Evolutionary conservation across 148 eudicot species (phyloP).

Genomic region (Heliamphora exappendiculata): DNA sequence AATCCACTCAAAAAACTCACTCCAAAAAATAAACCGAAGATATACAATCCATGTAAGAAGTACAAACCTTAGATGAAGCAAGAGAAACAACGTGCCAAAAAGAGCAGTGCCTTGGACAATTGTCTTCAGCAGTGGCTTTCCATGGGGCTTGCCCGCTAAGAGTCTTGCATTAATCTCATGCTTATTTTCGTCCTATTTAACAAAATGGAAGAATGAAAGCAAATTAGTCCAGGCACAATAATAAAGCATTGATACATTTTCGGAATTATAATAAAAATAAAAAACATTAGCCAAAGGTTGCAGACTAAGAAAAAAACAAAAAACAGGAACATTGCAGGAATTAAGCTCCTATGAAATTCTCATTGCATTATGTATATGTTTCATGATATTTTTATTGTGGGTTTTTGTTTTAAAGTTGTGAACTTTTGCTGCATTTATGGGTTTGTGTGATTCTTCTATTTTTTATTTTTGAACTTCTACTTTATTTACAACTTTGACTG

Average conservation of each 20-base stretch:
- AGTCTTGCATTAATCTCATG: not conserved
- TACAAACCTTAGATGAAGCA: slow-evolving; percentile 57
- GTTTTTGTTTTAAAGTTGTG: no score
- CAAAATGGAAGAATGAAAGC: slow-evolving; percentile 1
- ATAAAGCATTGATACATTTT: no score
- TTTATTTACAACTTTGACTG: no score
- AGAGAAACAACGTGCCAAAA: slow-evolving; percentile 50
- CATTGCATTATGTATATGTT: not conserved
- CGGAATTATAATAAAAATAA: not conserved
- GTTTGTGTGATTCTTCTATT: no score
- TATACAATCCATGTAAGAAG: no score
- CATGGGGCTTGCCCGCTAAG: slow-evolving; percentile 23
- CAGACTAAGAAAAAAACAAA: no score
- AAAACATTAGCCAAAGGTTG: no score
- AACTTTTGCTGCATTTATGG: no score
- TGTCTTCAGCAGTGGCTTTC: slow-evolving; percentile 39
- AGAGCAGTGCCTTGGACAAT: slow-evolving; percentile 62
- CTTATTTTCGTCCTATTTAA: slow-evolving; percentile 21
- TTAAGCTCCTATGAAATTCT: no score
- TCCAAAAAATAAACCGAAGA: no score
- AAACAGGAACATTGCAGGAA: not conserved
- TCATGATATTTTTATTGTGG: not conserved
- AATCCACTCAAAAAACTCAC: no score
- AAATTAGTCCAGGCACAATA: not conserved
- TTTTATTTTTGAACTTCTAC: no score